Conservation (phyloP, 192 early-diverging fungal species). For the Backusella tarrabulga region DNA sequence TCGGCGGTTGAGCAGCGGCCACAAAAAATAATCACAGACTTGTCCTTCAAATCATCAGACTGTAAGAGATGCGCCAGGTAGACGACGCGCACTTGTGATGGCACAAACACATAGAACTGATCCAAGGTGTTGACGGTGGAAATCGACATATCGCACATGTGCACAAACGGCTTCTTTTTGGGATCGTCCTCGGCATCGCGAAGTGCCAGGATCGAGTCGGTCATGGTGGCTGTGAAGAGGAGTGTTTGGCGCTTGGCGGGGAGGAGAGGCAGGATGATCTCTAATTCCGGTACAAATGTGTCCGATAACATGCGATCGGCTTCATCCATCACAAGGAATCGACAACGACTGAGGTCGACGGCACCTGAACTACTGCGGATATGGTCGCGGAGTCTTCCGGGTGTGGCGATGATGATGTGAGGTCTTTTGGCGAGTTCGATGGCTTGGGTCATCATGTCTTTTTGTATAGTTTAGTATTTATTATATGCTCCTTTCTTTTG, state of each 20-base stretch:
- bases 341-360: conserved; percentile 68
- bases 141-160: conserved; percentile 51
- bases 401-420: conserved; percentile 94
- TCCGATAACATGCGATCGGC: conserved; percentile 88
- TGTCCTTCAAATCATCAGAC: conserved; percentile 63
- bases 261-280: conserved; percentile 69
- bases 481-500: neutral
- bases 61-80: conserved; percentile 83
- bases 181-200: conserved; percentile 42
- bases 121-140: conserved; percentile 83
- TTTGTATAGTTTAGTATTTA: neutral
- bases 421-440: conserved; percentile 79
- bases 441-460: conserved; percentile 94
- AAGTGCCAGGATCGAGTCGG: conserved; percentile 79
- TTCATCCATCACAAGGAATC: conserved; percentile 94
- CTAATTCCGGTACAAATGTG: conserved; percentile 84
- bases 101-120: conserved; percentile 91
- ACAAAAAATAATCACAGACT: conserved; percentile 93
- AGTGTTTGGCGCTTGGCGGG: conserved; percentile 90
- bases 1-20: conserved; percentile 85
- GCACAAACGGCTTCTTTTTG: conserved; percentile 48
- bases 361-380: conserved; percentile 76
- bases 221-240: conserved; percentile 97
- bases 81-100: conserved; percentile 85
- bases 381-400: conserved; percentile 92